Evolutionary conservation across 768 basidiomycete genomes (phyloP).

Genomic region (Boletus sp.): DNA sequence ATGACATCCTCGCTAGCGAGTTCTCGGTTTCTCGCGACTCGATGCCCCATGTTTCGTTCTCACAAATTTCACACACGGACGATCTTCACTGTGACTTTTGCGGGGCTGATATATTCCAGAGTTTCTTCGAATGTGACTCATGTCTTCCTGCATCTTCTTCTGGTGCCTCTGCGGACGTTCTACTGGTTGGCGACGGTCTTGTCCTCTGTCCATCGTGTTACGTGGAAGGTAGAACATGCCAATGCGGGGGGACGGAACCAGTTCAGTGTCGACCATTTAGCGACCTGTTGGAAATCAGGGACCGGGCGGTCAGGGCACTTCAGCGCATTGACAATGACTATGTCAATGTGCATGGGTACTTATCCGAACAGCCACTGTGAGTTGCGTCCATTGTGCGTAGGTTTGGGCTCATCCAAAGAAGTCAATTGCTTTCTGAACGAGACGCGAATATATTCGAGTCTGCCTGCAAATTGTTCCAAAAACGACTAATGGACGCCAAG

Average conservation of each 20-base stretch:
- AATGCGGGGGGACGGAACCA: conserved; percentile 58
- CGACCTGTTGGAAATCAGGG: conserved; percentile 44
- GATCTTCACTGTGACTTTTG: conserved; percentile 73
- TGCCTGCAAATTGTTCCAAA: conserved; percentile 27
- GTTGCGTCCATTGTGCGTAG: conserved; percentile 6
- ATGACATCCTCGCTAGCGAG: conserved; percentile 44
- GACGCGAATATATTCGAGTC: conserved; percentile 33
- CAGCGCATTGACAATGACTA: conserved; percentile 12
- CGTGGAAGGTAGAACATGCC: conserved; percentile 73
- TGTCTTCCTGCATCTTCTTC: conserved; percentile 38
- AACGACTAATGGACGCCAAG: conserved; percentile 14
- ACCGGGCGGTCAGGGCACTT: conserved; percentile 36
- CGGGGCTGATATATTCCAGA: conserved; percentile 76
- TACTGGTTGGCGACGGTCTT: conserved; percentile 42
- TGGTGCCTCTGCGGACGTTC: conserved; percentile 6
- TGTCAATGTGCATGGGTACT: conserved; percentile 4
- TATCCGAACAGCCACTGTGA: conserved; percentile 23
- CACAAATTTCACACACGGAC: conserved; percentile 19
- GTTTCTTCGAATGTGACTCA: conserved; percentile 67
- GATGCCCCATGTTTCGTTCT: conserved; percentile 31
- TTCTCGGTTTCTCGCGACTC: conserved; percentile 40
- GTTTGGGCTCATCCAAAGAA: conserved; percentile 13
- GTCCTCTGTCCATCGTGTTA: conserved; percentile 72
- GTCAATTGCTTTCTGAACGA: conserved; percentile 24
- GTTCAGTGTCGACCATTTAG: conserved; percentile 54